These are phyloP conservation scores for Fragaria iinumae DNA, from an alignment of 306 rosid genomes.

Conservation along the genomic window DNA sequence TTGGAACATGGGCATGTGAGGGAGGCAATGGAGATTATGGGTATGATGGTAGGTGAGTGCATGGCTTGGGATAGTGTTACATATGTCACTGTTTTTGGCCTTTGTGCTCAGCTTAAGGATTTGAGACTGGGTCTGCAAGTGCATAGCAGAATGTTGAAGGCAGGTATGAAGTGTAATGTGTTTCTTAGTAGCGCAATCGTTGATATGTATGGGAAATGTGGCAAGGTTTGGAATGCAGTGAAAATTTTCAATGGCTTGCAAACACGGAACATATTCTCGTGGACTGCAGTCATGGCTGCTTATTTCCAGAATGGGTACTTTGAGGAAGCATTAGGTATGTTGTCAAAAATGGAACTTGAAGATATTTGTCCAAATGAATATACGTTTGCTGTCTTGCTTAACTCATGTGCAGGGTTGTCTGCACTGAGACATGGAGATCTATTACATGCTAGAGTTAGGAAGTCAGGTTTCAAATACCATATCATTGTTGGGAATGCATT, in stretches of 20 bases:
- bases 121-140: constrained; percentile 51
- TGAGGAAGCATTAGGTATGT: constrained; percentile 54
- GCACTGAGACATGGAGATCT: constrained; percentile 50
- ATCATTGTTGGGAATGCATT: constrained; percentile 52
- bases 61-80: constrained; percentile 56
- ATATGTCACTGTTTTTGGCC: constrained; percentile 46
- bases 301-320: constrained; percentile 52
- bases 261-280: constrained; percentile 46
- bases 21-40: constrained; percentile 42
- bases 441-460: constrained; percentile 47
- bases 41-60: constrained; percentile 38
- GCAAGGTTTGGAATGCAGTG: constrained; percentile 38
- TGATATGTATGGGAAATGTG: constrained; percentile 74
- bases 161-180: constrained; percentile 35
- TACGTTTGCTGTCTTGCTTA: constrained; percentile 54
- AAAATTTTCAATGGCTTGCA: constrained; percentile 41
- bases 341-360: constrained; percentile 43
- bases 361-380: constrained; percentile 47
- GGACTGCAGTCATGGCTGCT: constrained; percentile 66
- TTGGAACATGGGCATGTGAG: constrained; percentile 37
- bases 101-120: constrained; percentile 49
- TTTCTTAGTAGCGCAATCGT: constrained; percentile 48
- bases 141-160: constrained; percentile 49
- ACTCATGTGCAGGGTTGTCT: constrained; percentile 61
- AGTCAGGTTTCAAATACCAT: constrained; percentile 51